Evolutionary conservation across 768 basidiomycete species (phyloP).

Genomic region (Trametes elegans): DNA sequence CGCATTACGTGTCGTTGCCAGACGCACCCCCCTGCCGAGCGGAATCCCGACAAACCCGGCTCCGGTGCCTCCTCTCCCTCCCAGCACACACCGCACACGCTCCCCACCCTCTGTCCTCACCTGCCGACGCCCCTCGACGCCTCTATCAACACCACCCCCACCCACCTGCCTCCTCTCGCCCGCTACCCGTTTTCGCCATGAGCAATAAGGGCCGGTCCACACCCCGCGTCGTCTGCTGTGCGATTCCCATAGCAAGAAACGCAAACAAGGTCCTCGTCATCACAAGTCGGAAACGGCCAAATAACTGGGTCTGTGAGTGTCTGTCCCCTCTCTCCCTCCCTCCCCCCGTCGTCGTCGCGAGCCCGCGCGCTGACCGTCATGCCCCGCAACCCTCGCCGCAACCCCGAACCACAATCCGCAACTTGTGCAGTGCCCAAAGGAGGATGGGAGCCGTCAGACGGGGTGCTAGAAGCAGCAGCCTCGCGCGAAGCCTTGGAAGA

Average conservation of each 20-base stretch:
- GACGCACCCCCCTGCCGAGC: conserved; percentile 1
- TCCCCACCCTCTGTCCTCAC: conserved; percentile 6
- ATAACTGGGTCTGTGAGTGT: conserved; percentile 86
- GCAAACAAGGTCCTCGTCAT: conserved; percentile 79
- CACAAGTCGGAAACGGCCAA: conserved; percentile 79
- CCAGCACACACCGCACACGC: background rate
- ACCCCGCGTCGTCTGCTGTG: conserved; percentile 88
- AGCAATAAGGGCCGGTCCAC: conserved; percentile 72
- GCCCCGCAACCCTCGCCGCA: conserved; percentile 9
- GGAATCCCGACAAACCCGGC: conserved; percentile 3
- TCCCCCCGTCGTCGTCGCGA: background rate
- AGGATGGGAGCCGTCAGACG: conserved; percentile 85
- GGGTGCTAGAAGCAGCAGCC: conserved; percentile 80
- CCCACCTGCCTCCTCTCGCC: background rate
- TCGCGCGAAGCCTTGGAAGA: conserved; percentile 92
- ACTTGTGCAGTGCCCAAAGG: conserved; percentile 80
- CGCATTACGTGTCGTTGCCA: conserved; percentile 11
- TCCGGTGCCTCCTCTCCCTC: background rate
- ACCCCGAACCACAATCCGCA: background rate
- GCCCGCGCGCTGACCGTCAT: conserved; percentile 7
- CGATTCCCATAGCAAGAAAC: conserved; percentile 76
- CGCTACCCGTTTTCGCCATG: conserved; percentile 30
- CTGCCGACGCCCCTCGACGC: background rate
- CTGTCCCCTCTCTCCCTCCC: conserved; percentile 10
- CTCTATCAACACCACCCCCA: conserved; percentile 3